phyloP scores from a whole-genome alignment of 1,284 basidiomycete species.

The Gomphus bonarii region DNA sequence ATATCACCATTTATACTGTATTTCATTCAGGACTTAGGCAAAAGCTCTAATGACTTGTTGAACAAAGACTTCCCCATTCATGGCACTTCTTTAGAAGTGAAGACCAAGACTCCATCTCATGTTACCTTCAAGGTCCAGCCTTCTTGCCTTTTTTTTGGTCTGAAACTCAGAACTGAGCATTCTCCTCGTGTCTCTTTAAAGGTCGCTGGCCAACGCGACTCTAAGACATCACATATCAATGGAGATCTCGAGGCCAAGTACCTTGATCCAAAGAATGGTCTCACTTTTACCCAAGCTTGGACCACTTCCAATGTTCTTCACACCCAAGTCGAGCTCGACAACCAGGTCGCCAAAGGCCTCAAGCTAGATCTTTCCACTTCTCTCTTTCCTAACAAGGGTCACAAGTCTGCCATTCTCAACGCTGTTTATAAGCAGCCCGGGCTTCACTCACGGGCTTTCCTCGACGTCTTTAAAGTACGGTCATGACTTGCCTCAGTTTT shows the following conservation, averaged over 20 bases:
- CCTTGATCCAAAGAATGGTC: slow-evolving; percentile 79
- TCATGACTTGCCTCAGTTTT: slow-evolving; percentile 13
- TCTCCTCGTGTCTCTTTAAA: not conserved
- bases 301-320: slow-evolving; percentile 88
- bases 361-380: slow-evolving; percentile 89
- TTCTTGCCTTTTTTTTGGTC: not conserved
- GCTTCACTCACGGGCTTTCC: slow-evolving; percentile 83
- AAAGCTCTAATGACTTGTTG: slow-evolving; percentile 93
- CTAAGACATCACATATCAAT: slow-evolving; percentile 60
- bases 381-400: slow-evolving; percentile 75
- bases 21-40: slow-evolving; percentile 86
- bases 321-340: slow-evolving; percentile 92
- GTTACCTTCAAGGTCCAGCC: slow-evolving; percentile 66
- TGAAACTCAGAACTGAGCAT: slow-evolving; percentile 15
- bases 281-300: slow-evolving; percentile 91
- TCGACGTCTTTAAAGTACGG: slow-evolving; percentile 91
- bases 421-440: slow-evolving; percentile 95
- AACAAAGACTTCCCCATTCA: slow-evolving; percentile 89
- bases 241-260: slow-evolving; percentile 93
- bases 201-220: slow-evolving; percentile 70
- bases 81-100: slow-evolving; percentile 77
- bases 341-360: slow-evolving; percentile 95
- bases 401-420: slow-evolving; percentile 64
- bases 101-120: slow-evolving; percentile 88
- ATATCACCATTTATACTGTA: not conserved